Evolutionary conservation across 2,329 filamentous ascomycete genomes (phyloP).

Genomic region (Aaosphaeria arxii): DNA sequence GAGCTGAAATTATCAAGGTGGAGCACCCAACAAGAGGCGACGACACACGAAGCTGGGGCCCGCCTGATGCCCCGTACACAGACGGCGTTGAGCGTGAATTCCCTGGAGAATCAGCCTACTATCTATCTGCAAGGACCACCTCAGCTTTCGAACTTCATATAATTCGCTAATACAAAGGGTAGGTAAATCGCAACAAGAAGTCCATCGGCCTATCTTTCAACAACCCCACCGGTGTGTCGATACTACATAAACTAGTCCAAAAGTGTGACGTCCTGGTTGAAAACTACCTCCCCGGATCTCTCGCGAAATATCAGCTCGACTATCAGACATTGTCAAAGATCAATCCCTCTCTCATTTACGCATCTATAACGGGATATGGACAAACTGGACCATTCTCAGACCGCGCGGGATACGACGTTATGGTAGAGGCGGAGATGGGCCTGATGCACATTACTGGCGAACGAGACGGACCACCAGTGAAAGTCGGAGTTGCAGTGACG

Average conservation of each 20-base stretch:
- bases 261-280: slow-evolving; percentile 92
- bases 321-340: slow-evolving; percentile 74
- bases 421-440: slow-evolving; percentile 98
- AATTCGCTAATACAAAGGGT: neutral
- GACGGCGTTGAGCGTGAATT: slow-evolving; percentile 58
- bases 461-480: slow-evolving; percentile 84
- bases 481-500: slow-evolving; percentile 96
- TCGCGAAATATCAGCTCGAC: slow-evolving; percentile 88
- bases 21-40: slow-evolving; percentile 91
- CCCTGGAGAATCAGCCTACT: slow-evolving; percentile 94
- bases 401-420: slow-evolving; percentile 94
- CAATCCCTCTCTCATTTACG: slow-evolving; percentile 86
- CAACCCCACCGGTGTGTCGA: slow-evolving; percentile 73
- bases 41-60: slow-evolving; percentile 93
- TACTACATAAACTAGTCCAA: slow-evolving; percentile 78
- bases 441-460: slow-evolving; percentile 97
- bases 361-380: slow-evolving; percentile 93
- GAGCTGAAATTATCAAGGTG: slow-evolving; percentile 93
- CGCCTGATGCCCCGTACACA: slow-evolving; percentile 80
- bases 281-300: slow-evolving; percentile 85
- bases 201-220: slow-evolving; percentile 90
- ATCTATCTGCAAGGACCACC: slow-evolving; percentile 65
- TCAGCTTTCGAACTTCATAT: neutral
- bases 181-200: slow-evolving; percentile 98
- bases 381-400: slow-evolving; percentile 87